Percentiles rank a stretch among this genome's conserved stretches.
Conservation (phyloP, 345 rosid species). For the Arabidopsis suecica region DNA sequence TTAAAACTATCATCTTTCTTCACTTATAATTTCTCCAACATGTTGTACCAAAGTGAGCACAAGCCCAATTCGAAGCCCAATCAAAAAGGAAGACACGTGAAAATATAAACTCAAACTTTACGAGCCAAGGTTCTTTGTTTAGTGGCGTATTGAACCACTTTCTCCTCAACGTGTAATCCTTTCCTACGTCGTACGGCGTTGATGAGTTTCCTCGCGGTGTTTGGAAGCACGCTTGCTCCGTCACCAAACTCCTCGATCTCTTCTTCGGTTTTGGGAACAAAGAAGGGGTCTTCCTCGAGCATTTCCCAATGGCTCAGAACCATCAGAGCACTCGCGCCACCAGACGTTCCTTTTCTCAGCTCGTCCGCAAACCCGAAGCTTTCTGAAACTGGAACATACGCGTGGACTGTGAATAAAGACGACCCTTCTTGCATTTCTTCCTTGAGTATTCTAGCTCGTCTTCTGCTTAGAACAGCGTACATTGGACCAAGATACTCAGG, state of each 20-base stretch:
- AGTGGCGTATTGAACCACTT: conserved; percentile 84
- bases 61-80: conserved; percentile 31
- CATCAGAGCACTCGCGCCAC: conserved; percentile 88
- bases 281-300: conserved; percentile 87
- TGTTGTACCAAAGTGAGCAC: conserved; percentile 15
- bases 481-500: conserved; percentile 72
- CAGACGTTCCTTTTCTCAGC: conserved; percentile 81
- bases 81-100: neutral
- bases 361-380: conserved; percentile 92
- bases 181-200: conserved; percentile 77
- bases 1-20: neutral
- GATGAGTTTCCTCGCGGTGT: conserved; percentile 85
- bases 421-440: conserved; percentile 98
- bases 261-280: conserved; percentile 86
- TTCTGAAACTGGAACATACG: conserved; percentile 84
- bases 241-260: conserved; percentile 91
- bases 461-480: conserved; percentile 82
- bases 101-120: conserved; percentile 47
- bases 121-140: conserved; percentile 87
- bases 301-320: conserved; percentile 93
- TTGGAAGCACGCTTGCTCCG: conserved; percentile 83
- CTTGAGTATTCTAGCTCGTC: conserved; percentile 79
- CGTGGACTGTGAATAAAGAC: conserved; percentile 72
- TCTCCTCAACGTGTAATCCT: conserved; percentile 87
- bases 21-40: neutral